phyloP scores from a whole-genome alignment of 495 filamentous ascomycete genomes.

The Glonium stellatum region DNA sequence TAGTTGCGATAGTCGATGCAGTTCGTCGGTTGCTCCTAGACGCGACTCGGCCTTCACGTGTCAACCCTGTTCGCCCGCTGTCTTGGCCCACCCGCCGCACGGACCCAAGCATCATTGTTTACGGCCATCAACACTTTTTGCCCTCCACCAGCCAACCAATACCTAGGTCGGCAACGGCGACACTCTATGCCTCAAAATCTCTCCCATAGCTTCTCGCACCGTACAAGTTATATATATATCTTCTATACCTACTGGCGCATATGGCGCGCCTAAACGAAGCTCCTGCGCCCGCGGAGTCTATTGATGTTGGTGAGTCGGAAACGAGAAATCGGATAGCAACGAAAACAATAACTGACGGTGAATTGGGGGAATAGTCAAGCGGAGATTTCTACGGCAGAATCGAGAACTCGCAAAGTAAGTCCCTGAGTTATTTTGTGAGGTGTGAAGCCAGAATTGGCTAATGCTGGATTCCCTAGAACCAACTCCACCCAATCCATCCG shows the following conservation, averaged over 20 bases:
- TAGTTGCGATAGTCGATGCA: neutral
- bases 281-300: slow-evolving; percentile 54
- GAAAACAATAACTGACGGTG: neutral
- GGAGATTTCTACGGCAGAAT: slow-evolving; percentile 86
- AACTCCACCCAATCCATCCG: slow-evolving; percentile 88
- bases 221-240: slow-evolving; percentile 17
- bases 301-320: slow-evolving; percentile 67
- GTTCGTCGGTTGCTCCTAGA: neutral
- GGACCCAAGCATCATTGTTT: too few relatives aligned
- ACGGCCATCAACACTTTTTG: neutral
- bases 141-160: neutral
- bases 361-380: slow-evolving; percentile 53
- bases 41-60: slow-evolving; percentile 7
- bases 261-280: slow-evolving; percentile 95
- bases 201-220: neutral
- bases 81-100: neutral
- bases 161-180: slow-evolving; percentile 17
- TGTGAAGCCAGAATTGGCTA: neutral
- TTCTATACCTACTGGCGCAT: slow-evolving; percentile 30
- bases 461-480: slow-evolving; percentile 39
- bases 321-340: neutral
- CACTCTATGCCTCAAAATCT: slow-evolving; percentile 7
- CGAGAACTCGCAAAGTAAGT: slow-evolving; percentile 71
- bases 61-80: neutral
- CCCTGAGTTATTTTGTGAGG: neutral